A percentile compares a stretch with the other conserved stretches of the same genome.
These are phyloP conservation scores for Gossypium raimondii DNA, from an alignment of 345 rosid species.

Conservation along the genomic window DNA sequence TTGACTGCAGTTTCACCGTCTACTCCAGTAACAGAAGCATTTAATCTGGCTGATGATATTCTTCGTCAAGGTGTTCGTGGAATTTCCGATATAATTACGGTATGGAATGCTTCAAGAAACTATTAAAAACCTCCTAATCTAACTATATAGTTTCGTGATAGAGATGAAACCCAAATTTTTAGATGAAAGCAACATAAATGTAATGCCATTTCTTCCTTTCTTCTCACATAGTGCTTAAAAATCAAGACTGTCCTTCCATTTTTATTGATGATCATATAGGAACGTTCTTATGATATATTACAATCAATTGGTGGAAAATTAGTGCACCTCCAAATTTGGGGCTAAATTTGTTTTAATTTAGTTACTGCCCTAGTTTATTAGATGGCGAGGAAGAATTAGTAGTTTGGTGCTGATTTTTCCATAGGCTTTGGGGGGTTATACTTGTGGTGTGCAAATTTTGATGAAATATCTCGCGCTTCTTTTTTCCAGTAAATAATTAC, in stretches of 20 bases:
- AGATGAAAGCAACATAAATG: not conserved
- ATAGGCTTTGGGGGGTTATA: constrained; percentile 3
- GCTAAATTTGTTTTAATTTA: not conserved
- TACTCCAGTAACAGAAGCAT: constrained; percentile 1
- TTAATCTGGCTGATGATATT: constrained; percentile 6
- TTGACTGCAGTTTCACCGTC: not conserved
- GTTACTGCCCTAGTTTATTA: not conserved
- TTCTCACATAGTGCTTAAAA: not conserved
- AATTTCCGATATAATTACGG: not conserved
- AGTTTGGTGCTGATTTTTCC: not conserved
- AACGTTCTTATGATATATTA: not conserved
- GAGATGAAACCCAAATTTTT: not conserved
- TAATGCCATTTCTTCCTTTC: not conserved
- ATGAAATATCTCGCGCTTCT: not conserved
- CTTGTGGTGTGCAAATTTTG: not conserved
- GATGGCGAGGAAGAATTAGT: not conserved
- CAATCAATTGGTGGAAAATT: not conserved
- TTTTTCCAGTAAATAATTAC: not conserved
- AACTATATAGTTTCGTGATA: not conserved
- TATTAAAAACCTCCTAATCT: constrained; percentile 1
- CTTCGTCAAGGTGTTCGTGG: constrained; percentile 2
- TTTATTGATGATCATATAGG: not conserved
- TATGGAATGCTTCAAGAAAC: not conserved
- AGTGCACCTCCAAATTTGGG: not conserved
- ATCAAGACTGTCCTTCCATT: not conserved